Evolutionary conservation across 768 basidiomycete genomes (phyloP), one percentile per base, ranked within the genome.

Genomic region (Amanita molliuscula): DNA sequence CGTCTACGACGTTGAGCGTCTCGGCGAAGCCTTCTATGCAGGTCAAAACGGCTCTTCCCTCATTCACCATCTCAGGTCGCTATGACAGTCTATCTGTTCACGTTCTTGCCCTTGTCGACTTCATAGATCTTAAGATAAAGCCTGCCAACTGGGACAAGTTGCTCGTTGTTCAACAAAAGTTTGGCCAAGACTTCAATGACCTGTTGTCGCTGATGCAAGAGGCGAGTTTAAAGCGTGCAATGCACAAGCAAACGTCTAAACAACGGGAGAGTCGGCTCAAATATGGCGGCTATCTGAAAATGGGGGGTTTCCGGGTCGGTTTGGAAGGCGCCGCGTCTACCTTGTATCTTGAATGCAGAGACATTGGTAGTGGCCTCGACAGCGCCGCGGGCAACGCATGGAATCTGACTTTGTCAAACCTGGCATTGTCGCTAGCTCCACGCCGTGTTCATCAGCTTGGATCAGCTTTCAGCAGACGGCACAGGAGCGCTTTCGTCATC

Each of bases 131-230:
- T 51, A 83, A 77, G 59, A 73, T 93, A 51, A 90, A 87, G 58
- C 86, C 88, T 4, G 78, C 79, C 0, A 82, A 91, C 57, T 83
- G 88, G 79, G 91, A 94, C 59, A 87, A 84, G 4, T 63, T 92
- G 3, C 73, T 93, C 2, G 78, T 77, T 4, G 84, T 94, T 7
- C 90, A 91, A 59, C 86, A 88, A 55, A 91, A 91, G 59, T 92
- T 92, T 51, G 90, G 88, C 5, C 83, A 85, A 58, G 90, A 93
- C 64, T 87, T 92, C 64, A 84, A 85, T 54, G 90, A 93, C 52
- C 69, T 92, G 23, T 64, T 92, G 10, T 65, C 73, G 5, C 62
- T 92, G 44, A 70, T 88, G 28, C 76, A 78, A 54, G 74, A 86
- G 59, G 84, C 76, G 9, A 77, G 79, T 23, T 54, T 49, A 6